A percentile compares a stretch with the other conserved stretches of the same genome.
Evolutionary conservation across 176 grass and related monocot genomes (phyloP).

Genomic region (Phoenix roebelenii): DNA sequence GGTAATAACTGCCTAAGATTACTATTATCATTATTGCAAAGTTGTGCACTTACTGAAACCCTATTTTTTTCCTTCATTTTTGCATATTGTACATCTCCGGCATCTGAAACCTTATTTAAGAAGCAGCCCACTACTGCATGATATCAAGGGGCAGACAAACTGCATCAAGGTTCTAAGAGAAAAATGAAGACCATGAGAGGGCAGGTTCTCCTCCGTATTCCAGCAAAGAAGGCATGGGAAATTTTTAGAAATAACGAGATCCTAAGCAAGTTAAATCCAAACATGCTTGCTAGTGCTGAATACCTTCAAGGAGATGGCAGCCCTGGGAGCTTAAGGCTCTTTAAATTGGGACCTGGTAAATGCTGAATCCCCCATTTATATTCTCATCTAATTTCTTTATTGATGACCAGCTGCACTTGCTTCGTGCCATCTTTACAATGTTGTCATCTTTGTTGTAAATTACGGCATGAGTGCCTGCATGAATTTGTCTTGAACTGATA

Average conservation of each 20-base stretch:
- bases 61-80: too few relatives aligned
- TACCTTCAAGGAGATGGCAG: slow-evolving; percentile 38
- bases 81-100: too few relatives aligned
- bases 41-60: too few relatives aligned
- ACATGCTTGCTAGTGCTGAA: slow-evolving; percentile 36
- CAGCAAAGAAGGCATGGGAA: slow-evolving; percentile 42
- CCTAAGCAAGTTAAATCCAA: slow-evolving; percentile 24
- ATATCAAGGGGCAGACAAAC: too few relatives aligned
- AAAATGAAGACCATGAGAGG: slow-evolving; percentile 30
- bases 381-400: background rate
- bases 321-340: slow-evolving; percentile 31
- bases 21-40: too few relatives aligned
- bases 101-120: too few relatives aligned
- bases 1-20: too few relatives aligned
- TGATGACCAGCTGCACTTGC: too few relatives aligned
- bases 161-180: background rate
- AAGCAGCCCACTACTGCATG: too few relatives aligned
- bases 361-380: background rate
- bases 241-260: slow-evolving; percentile 39
- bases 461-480: too few relatives aligned
- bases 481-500: too few relatives aligned
- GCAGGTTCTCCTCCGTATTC: slow-evolving; percentile 34
- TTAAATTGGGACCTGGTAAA: slow-evolving; percentile 37
- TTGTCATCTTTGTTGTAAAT: too few relatives aligned
- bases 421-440: background rate